These are phyloP conservation scores for Salix brachista DNA, from an alignment of 345 rosid species.

Conservation along the genomic window DNA sequence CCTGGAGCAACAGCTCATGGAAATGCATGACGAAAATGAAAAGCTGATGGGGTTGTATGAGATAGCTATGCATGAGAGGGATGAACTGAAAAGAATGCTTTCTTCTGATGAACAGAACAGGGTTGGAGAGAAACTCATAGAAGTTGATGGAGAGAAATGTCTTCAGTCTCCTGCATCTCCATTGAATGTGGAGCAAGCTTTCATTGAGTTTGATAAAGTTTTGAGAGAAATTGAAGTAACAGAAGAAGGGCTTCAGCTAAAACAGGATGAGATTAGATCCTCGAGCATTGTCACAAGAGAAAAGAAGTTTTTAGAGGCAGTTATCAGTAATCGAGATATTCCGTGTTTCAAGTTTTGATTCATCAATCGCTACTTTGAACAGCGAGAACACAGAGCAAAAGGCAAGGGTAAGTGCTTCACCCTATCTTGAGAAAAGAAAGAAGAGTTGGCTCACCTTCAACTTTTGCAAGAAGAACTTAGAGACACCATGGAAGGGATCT, in stretches of 20 bases:
- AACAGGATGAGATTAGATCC: constrained; percentile 37
- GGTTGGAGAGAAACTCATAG: constrained; percentile 48
- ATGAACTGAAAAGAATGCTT: constrained; percentile 65
- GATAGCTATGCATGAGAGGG: constrained; percentile 90
- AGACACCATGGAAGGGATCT: too few relatives aligned
- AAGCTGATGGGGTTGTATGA: constrained; percentile 78
- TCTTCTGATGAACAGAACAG: constrained; percentile 33
- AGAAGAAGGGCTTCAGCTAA: constrained; percentile 32
- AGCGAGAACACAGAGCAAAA: too few relatives aligned
- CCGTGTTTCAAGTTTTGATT: too few relatives aligned
- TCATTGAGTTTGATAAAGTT: constrained; percentile 44
- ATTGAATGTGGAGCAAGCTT: constrained; percentile 37
- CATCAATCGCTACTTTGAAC: too few relatives aligned
- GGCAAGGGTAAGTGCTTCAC: too few relatives aligned
- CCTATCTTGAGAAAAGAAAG: too few relatives aligned
- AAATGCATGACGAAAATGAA: constrained; percentile 92
- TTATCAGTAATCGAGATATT: too few relatives aligned
- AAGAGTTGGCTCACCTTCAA: too few relatives aligned
- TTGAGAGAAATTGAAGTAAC: constrained; percentile 44
- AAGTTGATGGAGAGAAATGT: constrained; percentile 43
- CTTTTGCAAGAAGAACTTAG: too few relatives aligned
- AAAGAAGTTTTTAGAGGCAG: too few relatives aligned
- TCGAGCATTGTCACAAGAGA: constrained; percentile 36
- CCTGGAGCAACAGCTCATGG: constrained; percentile 64
- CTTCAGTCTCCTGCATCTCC: constrained; percentile 6